A percentile compares a stretch with the other conserved stretches of the same genome.
Conservation (phyloP, 73 alveolate genomes). For the Paramecium biaurelia region DNA sequence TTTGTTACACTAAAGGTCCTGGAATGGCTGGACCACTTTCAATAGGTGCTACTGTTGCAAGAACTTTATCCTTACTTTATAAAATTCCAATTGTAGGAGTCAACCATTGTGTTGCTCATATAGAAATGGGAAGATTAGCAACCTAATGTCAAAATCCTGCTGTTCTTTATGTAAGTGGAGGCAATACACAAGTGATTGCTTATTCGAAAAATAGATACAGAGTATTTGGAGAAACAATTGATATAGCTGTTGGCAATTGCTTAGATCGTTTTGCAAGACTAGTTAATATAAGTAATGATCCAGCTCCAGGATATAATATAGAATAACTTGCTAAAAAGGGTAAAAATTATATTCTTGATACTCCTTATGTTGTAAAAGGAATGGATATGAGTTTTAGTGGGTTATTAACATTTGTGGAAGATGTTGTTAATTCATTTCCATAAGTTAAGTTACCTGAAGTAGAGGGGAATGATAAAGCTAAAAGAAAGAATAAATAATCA, state of each 20-base stretch:
- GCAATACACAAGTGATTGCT: constrained; percentile 98
- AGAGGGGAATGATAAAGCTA: constrained; percentile 35
- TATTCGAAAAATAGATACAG: constrained; percentile 88
- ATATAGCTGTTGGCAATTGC: constrained; percentile 98
- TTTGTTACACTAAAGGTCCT: constrained; percentile 99
- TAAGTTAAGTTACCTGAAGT: constrained; percentile 61
- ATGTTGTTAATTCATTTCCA: constrained; percentile 69
- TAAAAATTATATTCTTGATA: constrained; percentile 87
- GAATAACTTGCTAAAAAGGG: constrained; percentile 92
- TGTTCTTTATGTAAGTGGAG: constrained; percentile 97
- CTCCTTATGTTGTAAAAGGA: constrained; percentile 98
- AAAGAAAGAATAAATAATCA: constrained; percentile 72
- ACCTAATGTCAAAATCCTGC: constrained; percentile 96
- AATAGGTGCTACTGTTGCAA: constrained; percentile 96
- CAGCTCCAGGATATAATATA: constrained; percentile 99
- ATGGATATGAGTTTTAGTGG: constrained; percentile 99
- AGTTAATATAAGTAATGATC: constrained; percentile 95
- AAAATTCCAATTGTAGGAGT: constrained; percentile 97
- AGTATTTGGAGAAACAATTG: constrained; percentile 99
- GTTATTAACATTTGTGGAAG: constrained; percentile 87
- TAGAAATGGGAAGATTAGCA: constrained; percentile 98
- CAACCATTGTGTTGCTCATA: constrained; percentile 98
- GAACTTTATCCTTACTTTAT: constrained; percentile 93
- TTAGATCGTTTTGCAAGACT: constrained; percentile 98
- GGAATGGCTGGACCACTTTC: constrained; percentile 99